Conservation (phyloP, 352 stramenopile genomes). For the Phytopythium chamaehyphon region DNA sequence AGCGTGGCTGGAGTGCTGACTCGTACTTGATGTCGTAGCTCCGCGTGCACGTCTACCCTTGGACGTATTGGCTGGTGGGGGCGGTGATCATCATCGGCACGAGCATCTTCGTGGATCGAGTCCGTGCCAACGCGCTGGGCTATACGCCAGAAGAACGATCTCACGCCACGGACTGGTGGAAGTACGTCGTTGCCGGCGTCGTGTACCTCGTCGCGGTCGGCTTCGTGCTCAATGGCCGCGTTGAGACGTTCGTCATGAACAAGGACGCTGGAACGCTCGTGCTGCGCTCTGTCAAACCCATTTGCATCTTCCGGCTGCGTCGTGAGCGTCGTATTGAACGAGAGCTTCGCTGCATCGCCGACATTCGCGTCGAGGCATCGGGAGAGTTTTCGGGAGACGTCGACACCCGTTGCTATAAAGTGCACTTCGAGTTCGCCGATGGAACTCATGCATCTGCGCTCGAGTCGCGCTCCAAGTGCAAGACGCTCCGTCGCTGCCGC, state of each 20-base stretch:
- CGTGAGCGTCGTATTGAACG: conserved; percentile 37
- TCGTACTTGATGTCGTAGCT: conserved; percentile 24
- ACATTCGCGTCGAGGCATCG: conserved; percentile 57
- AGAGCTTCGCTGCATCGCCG: conserved; percentile 49
- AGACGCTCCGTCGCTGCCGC: conserved; percentile 44
- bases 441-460: conserved; percentile 43
- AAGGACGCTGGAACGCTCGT: conserved; percentile 30
- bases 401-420: conserved; percentile 64
- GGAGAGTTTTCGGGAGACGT: conserved; percentile 66
- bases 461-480: conserved; percentile 56
- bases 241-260: conserved; percentile 63
- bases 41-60: conserved; percentile 55
- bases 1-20: not conserved
- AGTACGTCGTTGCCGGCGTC: conserved; percentile 54
- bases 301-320: conserved; percentile 33
- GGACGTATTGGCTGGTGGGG: conserved; percentile 52
- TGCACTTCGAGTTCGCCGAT: conserved; percentile 74
- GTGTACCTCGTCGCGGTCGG: conserved; percentile 42
- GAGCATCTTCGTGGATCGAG: conserved; percentile 53
- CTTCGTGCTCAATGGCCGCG: conserved; percentile 45
- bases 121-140: conserved; percentile 25
- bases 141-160: conserved; percentile 4
- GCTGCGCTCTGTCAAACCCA: conserved; percentile 46
- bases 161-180: conserved; percentile 42
- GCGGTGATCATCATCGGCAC: conserved; percentile 43